These are phyloP conservation scores for Aspergillus sp. DNA, from an alignment of 2,329 filamentous ascomycete species.

Conservation along the genomic window DNA sequence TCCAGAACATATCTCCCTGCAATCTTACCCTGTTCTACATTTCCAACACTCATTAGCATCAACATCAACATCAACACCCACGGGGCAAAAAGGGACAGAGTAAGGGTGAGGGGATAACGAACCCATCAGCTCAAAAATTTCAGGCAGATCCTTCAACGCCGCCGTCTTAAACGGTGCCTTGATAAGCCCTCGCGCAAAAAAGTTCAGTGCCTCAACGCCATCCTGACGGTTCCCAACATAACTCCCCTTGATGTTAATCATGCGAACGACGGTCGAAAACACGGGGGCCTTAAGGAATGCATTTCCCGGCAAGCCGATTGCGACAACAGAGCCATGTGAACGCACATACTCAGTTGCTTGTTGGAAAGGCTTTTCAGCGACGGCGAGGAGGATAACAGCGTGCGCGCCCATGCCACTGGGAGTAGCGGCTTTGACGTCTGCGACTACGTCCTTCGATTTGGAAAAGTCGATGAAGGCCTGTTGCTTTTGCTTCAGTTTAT, in stretches of 20 bases:
- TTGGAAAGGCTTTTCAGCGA: constrained; percentile 89
- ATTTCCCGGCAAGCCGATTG: constrained; percentile 81
- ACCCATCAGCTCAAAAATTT: constrained; percentile 75
- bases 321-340: constrained; percentile 76
- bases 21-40: background rate
- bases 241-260: constrained; percentile 88
- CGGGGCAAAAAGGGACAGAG: background rate
- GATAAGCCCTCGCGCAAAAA: constrained; percentile 81
- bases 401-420: constrained; percentile 80
- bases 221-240: constrained; percentile 94
- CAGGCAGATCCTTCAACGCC: constrained; percentile 74
- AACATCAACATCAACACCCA: background rate
- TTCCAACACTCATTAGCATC: background rate
- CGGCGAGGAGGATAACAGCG: constrained; percentile 82
- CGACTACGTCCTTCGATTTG: constrained; percentile 72
- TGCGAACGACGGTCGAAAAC: constrained; percentile 83
- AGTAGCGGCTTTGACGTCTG: constrained; percentile 79
- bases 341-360: constrained; percentile 88
- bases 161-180: constrained; percentile 83
- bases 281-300: constrained; percentile 81
- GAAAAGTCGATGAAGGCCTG: constrained; percentile 76
- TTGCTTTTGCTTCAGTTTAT: background rate
- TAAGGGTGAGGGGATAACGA: constrained; percentile 13
- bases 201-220: constrained; percentile 84
- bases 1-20: background rate